Conservation (phyloP, 1,284 basidiomycete genomes). For the Leccinum pachyderme region DNA sequence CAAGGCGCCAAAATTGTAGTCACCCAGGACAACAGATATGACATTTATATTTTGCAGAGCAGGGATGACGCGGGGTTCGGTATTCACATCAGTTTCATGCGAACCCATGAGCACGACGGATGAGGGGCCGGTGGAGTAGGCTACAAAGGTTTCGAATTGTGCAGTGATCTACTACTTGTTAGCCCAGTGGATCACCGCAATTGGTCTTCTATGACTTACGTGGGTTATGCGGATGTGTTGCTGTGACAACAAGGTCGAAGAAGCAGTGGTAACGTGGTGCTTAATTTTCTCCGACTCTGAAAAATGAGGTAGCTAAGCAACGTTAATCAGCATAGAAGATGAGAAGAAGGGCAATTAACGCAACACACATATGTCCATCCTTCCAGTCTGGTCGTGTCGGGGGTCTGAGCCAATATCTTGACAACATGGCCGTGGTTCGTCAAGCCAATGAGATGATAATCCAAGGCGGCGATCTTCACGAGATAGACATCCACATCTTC, state of each 20-base stretch:
- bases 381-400: constrained; percentile 39
- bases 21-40: constrained; percentile 84
- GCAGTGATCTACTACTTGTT: constrained; percentile 68
- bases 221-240: constrained; percentile 63
- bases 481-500: constrained; percentile 47
- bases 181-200: constrained; percentile 9
- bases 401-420: constrained; percentile 44
- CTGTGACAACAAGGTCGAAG: constrained; percentile 38
- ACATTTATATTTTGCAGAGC: constrained; percentile 70
- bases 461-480: constrained; percentile 76
- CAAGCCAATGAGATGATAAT: constrained; percentile 67
- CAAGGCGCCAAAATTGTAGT: constrained; percentile 87
- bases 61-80: constrained; percentile 60
- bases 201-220: constrained; percentile 38
- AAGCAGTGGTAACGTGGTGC: constrained; percentile 42
- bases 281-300: constrained; percentile 56
- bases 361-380: constrained; percentile 76
- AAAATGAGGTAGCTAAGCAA: constrained; percentile 62
- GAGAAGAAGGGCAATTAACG: neutral
- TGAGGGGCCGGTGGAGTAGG: constrained; percentile 69
- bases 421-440: constrained; percentile 78
- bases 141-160: constrained; percentile 76
- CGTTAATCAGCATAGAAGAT: constrained; percentile 7
- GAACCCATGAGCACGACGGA: constrained; percentile 69
- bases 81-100: constrained; percentile 39